phyloP scores from a whole-genome alignment of 1,139 yeast genomes.

The Ogataea hybrid region DNA sequence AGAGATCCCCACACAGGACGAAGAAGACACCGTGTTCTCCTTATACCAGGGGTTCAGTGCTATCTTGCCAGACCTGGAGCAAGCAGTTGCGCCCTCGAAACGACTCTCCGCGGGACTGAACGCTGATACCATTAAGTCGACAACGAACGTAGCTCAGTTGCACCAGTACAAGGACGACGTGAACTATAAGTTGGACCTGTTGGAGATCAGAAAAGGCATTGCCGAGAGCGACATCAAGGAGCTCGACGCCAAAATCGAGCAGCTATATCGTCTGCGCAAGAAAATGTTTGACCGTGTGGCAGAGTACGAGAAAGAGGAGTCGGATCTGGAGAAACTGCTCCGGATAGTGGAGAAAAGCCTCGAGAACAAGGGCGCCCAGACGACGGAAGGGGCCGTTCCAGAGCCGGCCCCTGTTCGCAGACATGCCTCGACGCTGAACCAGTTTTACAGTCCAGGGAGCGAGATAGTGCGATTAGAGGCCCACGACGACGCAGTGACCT shows the following conservation, averaged over 20 bases:
- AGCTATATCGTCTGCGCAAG: slow-evolving; percentile 47
- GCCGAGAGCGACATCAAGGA: slow-evolving; percentile 63
- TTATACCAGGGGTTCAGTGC: slow-evolving; percentile 70
- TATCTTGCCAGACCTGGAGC: slow-evolving; percentile 46
- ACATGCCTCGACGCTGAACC: slow-evolving; percentile 59
- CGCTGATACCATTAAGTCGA: slow-evolving; percentile 38
- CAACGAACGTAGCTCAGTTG: slow-evolving; percentile 40
- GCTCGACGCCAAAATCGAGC: slow-evolving; percentile 54
- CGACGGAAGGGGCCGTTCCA: slow-evolving; percentile 26
- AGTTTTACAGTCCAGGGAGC: slow-evolving; percentile 58
- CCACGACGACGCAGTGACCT: slow-evolving; percentile 49
- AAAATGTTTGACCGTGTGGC: slow-evolving; percentile 57
- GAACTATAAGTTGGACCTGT: slow-evolving; percentile 46
- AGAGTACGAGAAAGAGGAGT: slow-evolving; percentile 56
- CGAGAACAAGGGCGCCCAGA: slow-evolving; percentile 32
- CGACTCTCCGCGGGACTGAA: slow-evolving; percentile 37
- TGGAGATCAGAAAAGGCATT: slow-evolving; percentile 61
- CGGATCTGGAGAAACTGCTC: slow-evolving; percentile 47
- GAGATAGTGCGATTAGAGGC: slow-evolving; percentile 50
- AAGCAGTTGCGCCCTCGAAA: slow-evolving; percentile 27
- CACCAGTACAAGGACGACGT: slow-evolving; percentile 39
- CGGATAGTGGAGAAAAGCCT: slow-evolving; percentile 41
- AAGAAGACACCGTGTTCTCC: slow-evolving; percentile 36
- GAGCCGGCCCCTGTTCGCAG: slow-evolving; percentile 38
- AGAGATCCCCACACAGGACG: slow-evolving; percentile 42